Conservation (phyloP, 2,329 filamentous ascomycete species). For the Pestalotiopsis sp. region DNA sequence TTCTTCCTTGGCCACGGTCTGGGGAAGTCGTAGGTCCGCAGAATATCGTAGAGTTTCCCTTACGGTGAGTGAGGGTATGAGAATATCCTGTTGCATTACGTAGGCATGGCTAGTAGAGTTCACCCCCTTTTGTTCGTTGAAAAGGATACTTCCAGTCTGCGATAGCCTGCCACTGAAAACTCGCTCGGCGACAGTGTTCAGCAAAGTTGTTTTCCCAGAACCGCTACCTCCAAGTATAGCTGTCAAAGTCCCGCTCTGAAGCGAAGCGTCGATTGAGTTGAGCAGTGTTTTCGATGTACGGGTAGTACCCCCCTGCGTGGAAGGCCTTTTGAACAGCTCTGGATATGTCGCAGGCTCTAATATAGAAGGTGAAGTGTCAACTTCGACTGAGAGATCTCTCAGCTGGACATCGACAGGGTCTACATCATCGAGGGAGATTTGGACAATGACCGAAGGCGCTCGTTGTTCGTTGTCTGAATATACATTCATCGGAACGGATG, state of each 20-base stretch:
- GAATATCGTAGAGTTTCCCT: conserved; percentile 75
- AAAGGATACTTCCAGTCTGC: conserved; percentile 58
- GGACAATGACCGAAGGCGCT: conserved; percentile 4
- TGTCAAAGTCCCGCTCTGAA: conserved; percentile 68
- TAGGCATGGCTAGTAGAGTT: conserved; percentile 64
- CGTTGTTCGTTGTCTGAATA: background rate
- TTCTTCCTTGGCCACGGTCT: conserved; percentile 61
- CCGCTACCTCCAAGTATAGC: conserved; percentile 78
- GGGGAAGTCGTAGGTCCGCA: conserved; percentile 70
- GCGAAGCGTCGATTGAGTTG: conserved; percentile 63
- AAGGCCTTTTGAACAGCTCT: conserved; percentile 39
- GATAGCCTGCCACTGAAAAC: conserved; percentile 58
- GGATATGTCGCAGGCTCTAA: conserved; percentile 50
- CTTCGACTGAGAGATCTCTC: conserved; percentile 52
- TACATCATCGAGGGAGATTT: conserved; percentile 34
- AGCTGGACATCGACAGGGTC: conserved; percentile 48
- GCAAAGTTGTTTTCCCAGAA: conserved; percentile 71
- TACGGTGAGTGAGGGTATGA: conserved; percentile 74
- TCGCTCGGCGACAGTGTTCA: conserved; percentile 73
- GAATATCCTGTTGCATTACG: conserved; percentile 76
- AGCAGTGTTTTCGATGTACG: conserved; percentile 57
- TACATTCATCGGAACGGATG: conserved; percentile 11
- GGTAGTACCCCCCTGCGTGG: conserved; percentile 27
- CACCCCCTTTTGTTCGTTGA: conserved; percentile 61
- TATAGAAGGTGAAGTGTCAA: conserved; percentile 60